Conservation (phyloP, 2,329 filamentous ascomycete species). For the Phaeophleospora eucalypticola region DNA sequence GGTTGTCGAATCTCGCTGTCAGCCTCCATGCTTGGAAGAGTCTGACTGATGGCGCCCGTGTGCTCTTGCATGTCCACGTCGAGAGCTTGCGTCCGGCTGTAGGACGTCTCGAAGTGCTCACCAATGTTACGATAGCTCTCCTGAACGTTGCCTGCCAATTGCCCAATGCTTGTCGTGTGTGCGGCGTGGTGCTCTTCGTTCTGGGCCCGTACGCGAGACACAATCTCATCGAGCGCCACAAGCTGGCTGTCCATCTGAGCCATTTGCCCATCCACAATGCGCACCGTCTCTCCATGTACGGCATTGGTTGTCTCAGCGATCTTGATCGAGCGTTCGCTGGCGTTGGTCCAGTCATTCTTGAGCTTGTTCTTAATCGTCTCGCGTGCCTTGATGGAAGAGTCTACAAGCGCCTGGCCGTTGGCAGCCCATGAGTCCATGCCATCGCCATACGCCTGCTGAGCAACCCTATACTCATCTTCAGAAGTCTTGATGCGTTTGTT, state of each 20-base stretch:
- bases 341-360: slow-evolving; percentile 78
- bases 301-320: slow-evolving; percentile 80
- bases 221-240: slow-evolving; percentile 84
- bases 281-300: slow-evolving; percentile 84
- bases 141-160: slow-evolving; percentile 64
- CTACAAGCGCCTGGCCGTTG: slow-evolving; percentile 64
- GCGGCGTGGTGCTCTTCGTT: slow-evolving; percentile 73
- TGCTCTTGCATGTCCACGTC: slow-evolving; percentile 63
- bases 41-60: slow-evolving; percentile 54
- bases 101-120: slow-evolving; percentile 64
- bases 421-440: slow-evolving; percentile 72
- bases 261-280: slow-evolving; percentile 86
- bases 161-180: slow-evolving; percentile 63
- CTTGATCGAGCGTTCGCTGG: slow-evolving; percentile 74
- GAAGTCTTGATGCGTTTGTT: slow-evolving; percentile 47
- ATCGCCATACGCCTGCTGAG: slow-evolving; percentile 61
- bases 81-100: slow-evolving; percentile 64
- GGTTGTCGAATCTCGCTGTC: slow-evolving; percentile 61
- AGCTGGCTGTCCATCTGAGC: slow-evolving; percentile 84
- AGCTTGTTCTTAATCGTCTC: slow-evolving; percentile 77
- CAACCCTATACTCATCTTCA: slow-evolving; percentile 52
- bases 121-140: slow-evolving; percentile 69
- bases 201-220: slow-evolving; percentile 72
- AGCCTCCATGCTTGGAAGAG: slow-evolving; percentile 56
- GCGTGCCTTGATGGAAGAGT: slow-evolving; percentile 67